Conservation (phyloP, 768 basidiomycete genomes). For the Collybiopsis confluens region DNA sequence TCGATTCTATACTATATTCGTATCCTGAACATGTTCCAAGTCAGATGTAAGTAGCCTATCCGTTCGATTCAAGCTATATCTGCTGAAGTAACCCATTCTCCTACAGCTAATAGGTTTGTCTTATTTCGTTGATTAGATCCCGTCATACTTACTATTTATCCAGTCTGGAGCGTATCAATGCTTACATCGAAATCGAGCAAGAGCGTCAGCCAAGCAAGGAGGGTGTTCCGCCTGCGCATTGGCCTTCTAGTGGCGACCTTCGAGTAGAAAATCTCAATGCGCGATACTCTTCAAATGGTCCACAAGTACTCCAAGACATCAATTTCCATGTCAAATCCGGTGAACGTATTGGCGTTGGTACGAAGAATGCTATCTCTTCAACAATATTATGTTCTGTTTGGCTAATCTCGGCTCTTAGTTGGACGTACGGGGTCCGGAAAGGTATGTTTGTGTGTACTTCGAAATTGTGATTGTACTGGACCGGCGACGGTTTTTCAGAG, state of each 20-base stretch:
- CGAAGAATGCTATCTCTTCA: not conserved
- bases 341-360: conserved; percentile 41
- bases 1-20: conserved; percentile 19
- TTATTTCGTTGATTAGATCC: not conserved
- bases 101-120: conserved; percentile 14
- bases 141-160: conserved; percentile 7
- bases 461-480: not conserved
- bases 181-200: conserved; percentile 43
- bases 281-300: conserved; percentile 35
- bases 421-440: conserved; percentile 60
- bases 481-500: conserved; percentile 20
- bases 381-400: not conserved
- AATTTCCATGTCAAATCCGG: conserved; percentile 41
- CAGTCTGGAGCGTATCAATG: conserved; percentile 34
- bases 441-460: conserved; percentile 22
- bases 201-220: conserved; percentile 31
- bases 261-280: conserved; percentile 41
- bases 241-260: conserved; percentile 45
- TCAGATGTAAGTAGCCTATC: conserved; percentile 11
- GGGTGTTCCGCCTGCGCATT: conserved; percentile 46
- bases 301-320: conserved; percentile 39
- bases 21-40: conserved; percentile 20
- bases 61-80: not conserved
- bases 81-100: not conserved
- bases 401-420: conserved; percentile 29